Percentiles rank a stretch among this genome's conserved stretches.
phyloP scores from a whole-genome alignment of 805 yeast species.

The Yarrowia keelungensis region DNA sequence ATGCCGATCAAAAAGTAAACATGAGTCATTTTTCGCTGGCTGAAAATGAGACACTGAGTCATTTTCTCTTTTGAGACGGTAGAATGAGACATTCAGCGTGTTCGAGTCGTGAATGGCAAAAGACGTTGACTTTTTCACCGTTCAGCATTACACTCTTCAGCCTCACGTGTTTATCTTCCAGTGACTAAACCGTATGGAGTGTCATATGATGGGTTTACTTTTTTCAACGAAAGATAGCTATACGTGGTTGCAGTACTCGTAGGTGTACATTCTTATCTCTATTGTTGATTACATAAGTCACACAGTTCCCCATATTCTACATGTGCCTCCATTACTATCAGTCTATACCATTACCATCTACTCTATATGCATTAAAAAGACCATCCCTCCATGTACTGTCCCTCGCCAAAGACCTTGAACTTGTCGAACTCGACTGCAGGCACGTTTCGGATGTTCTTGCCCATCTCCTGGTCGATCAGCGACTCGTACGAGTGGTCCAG shows the following conservation, averaged over 20 bases:
- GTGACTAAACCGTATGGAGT: too few relatives aligned
- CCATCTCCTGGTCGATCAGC: slow-evolving; percentile 62
- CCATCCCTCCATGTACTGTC: slow-evolving; percentile 42
- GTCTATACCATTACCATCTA: too few relatives aligned
- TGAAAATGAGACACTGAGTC: slow-evolving; percentile 1
- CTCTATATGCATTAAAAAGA: slow-evolving; percentile 30
- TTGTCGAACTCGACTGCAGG: slow-evolving; percentile 72
- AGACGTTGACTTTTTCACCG: too few relatives aligned
- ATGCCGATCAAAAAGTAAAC: slow-evolving; percentile 16
- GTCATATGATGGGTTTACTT: too few relatives aligned
- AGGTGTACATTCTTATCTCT: too few relatives aligned
- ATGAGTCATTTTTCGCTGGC: neutral
- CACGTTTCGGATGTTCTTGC: slow-evolving; percentile 48
- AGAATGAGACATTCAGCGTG: neutral
- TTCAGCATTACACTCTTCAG: too few relatives aligned
- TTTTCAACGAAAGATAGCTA: too few relatives aligned
- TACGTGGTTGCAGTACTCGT: too few relatives aligned
- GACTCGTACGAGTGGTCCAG: slow-evolving; percentile 85
- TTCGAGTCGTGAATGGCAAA: neutral
- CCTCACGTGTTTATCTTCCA: too few relatives aligned
- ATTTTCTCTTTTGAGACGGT: neutral
- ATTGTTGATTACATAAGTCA: too few relatives aligned
- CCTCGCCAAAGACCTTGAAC: slow-evolving; percentile 43
- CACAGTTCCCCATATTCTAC: too few relatives aligned
- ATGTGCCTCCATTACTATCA: too few relatives aligned